These are phyloP conservation scores for Panus rudis DNA, from an alignment of 768 basidiomycete genomes.

Conservation along the genomic window DNA sequence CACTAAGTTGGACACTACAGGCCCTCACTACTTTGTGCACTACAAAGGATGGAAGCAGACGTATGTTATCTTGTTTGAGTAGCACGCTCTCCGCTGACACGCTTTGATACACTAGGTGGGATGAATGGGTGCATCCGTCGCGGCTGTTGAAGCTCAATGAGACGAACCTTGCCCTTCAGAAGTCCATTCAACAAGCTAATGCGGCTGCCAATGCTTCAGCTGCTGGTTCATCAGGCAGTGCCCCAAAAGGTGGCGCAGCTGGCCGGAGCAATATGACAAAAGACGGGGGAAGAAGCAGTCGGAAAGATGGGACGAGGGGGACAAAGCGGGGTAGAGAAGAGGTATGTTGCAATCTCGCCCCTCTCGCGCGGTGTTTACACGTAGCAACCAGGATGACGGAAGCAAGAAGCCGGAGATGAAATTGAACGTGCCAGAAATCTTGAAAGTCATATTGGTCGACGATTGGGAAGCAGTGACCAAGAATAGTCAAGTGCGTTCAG, in stretches of 20 bases:
- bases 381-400: slow-evolving; percentile 74
- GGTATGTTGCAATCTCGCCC: slow-evolving; percentile 28
- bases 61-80: slow-evolving; percentile 36
- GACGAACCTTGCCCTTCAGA: slow-evolving; percentile 70
- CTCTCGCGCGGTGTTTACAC: too few relatives aligned
- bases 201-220: slow-evolving; percentile 32
- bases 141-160: slow-evolving; percentile 86
- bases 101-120: slow-evolving; percentile 58
- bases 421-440: slow-evolving; percentile 79
- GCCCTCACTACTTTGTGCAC: slow-evolving; percentile 90
- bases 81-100: background rate
- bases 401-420: slow-evolving; percentile 84
- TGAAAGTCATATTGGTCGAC: slow-evolving; percentile 87
- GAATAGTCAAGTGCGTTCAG: slow-evolving; percentile 65
- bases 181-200: slow-evolving; percentile 46
- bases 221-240: slow-evolving; percentile 26
- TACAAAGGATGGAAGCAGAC: slow-evolving; percentile 99
- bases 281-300: slow-evolving; percentile 20
- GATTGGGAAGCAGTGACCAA: slow-evolving; percentile 99
- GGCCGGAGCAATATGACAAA: slow-evolving; percentile 12
- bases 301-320: slow-evolving; percentile 60
- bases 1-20: slow-evolving; percentile 51
- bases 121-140: slow-evolving; percentile 86
- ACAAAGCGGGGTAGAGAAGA: slow-evolving; percentile 73
- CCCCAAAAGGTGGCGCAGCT: slow-evolving; percentile 12